phyloP scores from a whole-genome alignment of 768 basidiomycete species.

The Suillus fuscotomentosus region DNA sequence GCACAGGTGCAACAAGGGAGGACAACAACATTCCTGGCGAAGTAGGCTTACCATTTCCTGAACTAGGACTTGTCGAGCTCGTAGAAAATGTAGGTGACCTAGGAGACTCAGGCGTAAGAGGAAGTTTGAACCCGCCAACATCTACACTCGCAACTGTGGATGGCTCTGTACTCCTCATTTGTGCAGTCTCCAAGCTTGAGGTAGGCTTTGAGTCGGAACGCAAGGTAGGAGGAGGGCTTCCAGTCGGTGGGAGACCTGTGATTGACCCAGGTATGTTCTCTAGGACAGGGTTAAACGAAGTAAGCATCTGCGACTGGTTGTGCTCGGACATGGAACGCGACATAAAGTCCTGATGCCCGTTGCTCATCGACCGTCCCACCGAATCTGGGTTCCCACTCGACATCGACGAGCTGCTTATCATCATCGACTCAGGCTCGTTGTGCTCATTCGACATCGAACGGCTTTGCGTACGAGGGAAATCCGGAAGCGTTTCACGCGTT shows the following conservation, averaged over 20 bases:
- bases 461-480: conserved; percentile 15
- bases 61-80: background rate
- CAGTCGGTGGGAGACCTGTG: conserved; percentile 15
- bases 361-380: background rate
- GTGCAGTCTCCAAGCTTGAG: conserved; percentile 22
- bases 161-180: conserved; percentile 20
- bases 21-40: conserved; percentile 1
- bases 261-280: conserved; percentile 18
- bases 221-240: conserved; percentile 32
- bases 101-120: conserved; percentile 28
- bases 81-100: conserved; percentile 11
- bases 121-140: conserved; percentile 29
- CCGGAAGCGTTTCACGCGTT: conserved; percentile 26
- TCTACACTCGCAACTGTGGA: conserved; percentile 17
- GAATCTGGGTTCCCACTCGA: conserved; percentile 23
- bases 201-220: conserved; percentile 41
- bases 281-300: conserved; percentile 11
- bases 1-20: conserved; percentile 1
- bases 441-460: conserved; percentile 18
- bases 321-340: conserved; percentile 4
- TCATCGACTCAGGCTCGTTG: conserved; percentile 5
- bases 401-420: conserved; percentile 18
- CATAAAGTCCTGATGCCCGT: background rate
- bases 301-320: background rate
- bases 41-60: background rate